Evolutionary conservation across 257 asterid species (phyloP), one percentile per base, ranked within the genome.

Genomic region (Ehretia macrophylla): DNA sequence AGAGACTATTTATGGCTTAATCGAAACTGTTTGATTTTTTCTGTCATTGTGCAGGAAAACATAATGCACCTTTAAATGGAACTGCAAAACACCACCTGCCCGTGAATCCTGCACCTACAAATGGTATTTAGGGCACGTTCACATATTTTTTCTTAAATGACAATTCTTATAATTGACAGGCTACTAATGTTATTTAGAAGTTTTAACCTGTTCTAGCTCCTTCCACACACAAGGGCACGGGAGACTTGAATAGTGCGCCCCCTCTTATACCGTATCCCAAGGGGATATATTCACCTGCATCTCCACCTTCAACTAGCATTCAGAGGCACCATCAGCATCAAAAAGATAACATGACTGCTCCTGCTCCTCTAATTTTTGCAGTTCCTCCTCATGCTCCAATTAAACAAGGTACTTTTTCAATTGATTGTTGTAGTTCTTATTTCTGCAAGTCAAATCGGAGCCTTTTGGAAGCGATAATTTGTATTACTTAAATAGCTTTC

Each of bases 381-480:
- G 61, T 58, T 75, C 64, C 74, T 68, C 86, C 84, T 78, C 88
- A 78, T 17, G 63, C 76, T 74, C 73, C 84, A 58, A 38, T 71
- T 50, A 59, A 57, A 59, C 71, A 46, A 82, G 92, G 95, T 89
- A 42, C 32, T 59, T 51, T 67, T 19, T 21, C 13, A 19, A 8
- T 42, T 51, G 8, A 51, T 10, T 19, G 35, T 21, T 4, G 5
- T 19, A 51, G 56, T 51, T 51, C 37, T 14, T 20, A 9, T 8
- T n/a, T 19, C n/a, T 51, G 3, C 55, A 0, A 2, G 0, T 27
- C 35, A 17, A 17, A 51, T 18, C 12, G 6, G 12, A 1, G 17
- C 16, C 10, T 51, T 51, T 17, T 22, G 3, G 13, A 51, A 22
- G 16, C 17, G 14, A 46, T 46, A 5, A 10, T 4, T 11, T 14